Evolutionary conservation across 768 basidiomycete genomes (phyloP).

Genomic region (Trametes cinnabarina): DNA sequence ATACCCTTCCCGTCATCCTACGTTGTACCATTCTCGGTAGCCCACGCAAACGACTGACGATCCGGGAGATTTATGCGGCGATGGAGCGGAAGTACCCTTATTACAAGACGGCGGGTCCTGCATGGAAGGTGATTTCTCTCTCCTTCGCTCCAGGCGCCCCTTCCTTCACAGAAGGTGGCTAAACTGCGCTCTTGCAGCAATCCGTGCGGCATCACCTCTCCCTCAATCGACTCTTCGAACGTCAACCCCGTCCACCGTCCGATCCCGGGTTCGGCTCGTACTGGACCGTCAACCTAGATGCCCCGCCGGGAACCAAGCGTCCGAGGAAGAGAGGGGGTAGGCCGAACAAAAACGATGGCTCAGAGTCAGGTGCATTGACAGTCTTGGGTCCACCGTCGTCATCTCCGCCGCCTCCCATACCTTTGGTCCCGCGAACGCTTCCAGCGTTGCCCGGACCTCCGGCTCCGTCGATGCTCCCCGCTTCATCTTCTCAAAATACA

Average conservation of each 20-base stretch:
- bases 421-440: neutral
- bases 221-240: conserved; percentile 77
- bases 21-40: conserved; percentile 83
- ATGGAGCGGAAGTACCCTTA: conserved; percentile 86
- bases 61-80: conserved; percentile 81
- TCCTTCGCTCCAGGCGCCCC: conserved; percentile 1
- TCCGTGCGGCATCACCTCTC: conserved; percentile 85
- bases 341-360: conserved; percentile 39
- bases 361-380: conserved; percentile 6
- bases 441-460: conserved; percentile 11
- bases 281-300: conserved; percentile 84
- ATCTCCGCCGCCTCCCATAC: neutral
- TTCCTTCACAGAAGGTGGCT: conserved; percentile 7
- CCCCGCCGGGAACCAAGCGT: conserved; percentile 84
- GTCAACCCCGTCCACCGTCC: conserved; percentile 77
- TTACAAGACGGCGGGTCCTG: conserved; percentile 75
- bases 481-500: neutral
- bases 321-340: conserved; percentile 73
- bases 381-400: conserved; percentile 7
- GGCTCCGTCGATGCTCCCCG: neutral
- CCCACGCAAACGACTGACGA: conserved; percentile 70
- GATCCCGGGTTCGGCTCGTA: conserved; percentile 88
- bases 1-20: conserved; percentile 81
- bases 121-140: conserved; percentile 68
- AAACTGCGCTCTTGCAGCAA: conserved; percentile 51